Percentiles rank a stretch among this genome's conserved stretches.
These are phyloP conservation scores for Chaetomidium leptoderma DNA, from an alignment of 495 filamentous ascomycete species.

Conservation along the genomic window DNA sequence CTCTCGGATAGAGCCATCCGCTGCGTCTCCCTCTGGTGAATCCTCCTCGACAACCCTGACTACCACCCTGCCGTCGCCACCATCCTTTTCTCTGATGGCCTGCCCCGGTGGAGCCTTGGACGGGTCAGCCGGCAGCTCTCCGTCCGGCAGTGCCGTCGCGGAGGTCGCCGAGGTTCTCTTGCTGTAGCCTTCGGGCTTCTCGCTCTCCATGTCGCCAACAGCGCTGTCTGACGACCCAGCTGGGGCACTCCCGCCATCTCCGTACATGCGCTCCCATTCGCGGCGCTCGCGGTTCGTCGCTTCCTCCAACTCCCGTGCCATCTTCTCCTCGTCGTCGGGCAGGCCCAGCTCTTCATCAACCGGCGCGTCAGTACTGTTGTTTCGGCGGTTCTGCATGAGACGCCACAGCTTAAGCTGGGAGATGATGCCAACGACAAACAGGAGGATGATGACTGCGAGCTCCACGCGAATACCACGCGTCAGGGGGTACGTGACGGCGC, in stretches of 20 bases:
- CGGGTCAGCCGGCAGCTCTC: constrained; percentile 26
- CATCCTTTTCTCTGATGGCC: constrained; percentile 30
- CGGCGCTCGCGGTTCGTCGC: constrained; percentile 60
- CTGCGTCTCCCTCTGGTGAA: constrained; percentile 19
- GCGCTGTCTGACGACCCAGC: constrained; percentile 47
- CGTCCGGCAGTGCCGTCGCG: constrained; percentile 10
- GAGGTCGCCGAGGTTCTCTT: constrained; percentile 25
- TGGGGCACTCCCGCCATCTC: constrained; percentile 40
- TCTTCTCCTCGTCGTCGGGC: constrained; percentile 66
- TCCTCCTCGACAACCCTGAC: constrained; percentile 43
- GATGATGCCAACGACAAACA: constrained; percentile 69
- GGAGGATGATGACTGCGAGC: constrained; percentile 68
- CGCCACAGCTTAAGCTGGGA: constrained; percentile 87
- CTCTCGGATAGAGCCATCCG: constrained; percentile 26
- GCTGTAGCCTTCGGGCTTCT: constrained; percentile 46
- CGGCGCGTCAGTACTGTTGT: constrained; percentile 53
- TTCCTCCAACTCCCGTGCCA: constrained; percentile 64
- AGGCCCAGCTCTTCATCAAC: constrained; percentile 55
- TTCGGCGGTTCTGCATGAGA: constrained; percentile 69
- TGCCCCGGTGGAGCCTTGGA: constrained; percentile 29
- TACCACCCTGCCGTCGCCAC: constrained; percentile 32
- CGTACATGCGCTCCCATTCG: constrained; percentile 80
- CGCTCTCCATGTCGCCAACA: constrained; percentile 49
- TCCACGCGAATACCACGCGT: constrained; percentile 86
- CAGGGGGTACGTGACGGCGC: constrained; percentile 73